These are phyloP conservation scores for Coniosporium tulheliwenetii DNA, from an alignment of 2,329 filamentous ascomycete species.

Conservation along the genomic window DNA sequence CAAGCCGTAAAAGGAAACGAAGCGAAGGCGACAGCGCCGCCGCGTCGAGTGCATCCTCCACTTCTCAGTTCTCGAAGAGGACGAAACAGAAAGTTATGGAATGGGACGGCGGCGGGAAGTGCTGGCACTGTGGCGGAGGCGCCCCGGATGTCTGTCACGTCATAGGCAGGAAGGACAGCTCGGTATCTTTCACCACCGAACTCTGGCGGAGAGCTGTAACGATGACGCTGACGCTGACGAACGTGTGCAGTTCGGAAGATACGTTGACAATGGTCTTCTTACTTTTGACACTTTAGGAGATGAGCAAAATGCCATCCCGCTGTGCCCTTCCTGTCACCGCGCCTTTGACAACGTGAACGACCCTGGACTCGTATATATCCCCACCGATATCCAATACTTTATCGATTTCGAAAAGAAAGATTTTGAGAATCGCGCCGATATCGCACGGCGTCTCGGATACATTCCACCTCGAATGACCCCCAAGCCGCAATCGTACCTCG, in stretches of 20 bases:
- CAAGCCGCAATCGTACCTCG: too few relatives aligned
- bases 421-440: slow-evolving; percentile 1
- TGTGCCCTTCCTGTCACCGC: slow-evolving; percentile 1
- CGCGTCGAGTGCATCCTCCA: slow-evolving; percentile 1
- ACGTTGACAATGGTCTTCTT: slow-evolving; percentile 1
- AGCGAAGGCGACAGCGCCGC: background rate
- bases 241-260: slow-evolving; percentile 1
- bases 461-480: slow-evolving; percentile 1
- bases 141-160: slow-evolving; percentile 1
- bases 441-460: background rate
- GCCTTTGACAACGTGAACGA: slow-evolving; percentile 1
- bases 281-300: slow-evolving; percentile 1
- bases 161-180: slow-evolving; percentile 1
- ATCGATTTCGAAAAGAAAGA: too few relatives aligned
- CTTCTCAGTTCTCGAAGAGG: background rate
- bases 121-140: slow-evolving; percentile 1
- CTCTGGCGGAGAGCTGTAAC: too few relatives aligned
- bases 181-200: too few relatives aligned
- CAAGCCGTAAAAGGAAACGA: background rate
- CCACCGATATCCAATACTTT: too few relatives aligned
- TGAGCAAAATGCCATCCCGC: background rate
- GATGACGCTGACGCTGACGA: background rate
- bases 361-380: slow-evolving; percentile 1
- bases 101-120: background rate
- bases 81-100: background rate